Evolutionary conservation across 2,329 filamentous ascomycete species (phyloP).

Genomic region (Cercospora zeae-maydis): DNA sequence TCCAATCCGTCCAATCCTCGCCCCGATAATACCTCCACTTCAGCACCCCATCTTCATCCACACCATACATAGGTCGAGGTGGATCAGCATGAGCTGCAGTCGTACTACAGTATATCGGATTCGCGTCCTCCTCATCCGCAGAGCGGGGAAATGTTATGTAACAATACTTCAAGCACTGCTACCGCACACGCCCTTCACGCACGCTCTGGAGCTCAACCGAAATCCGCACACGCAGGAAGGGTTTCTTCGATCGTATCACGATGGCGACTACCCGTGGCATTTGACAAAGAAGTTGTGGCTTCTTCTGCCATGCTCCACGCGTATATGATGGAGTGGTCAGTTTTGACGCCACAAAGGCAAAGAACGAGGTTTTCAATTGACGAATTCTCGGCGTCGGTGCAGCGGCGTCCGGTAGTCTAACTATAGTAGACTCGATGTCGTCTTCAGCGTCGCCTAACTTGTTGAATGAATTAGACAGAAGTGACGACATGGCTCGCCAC

Average conservation of each 20-base stretch:
- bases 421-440: no score
- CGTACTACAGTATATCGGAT: conserved; percentile 3
- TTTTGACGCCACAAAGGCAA: conserved; percentile 37
- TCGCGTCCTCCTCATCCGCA: neutral
- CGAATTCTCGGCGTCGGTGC: no score
- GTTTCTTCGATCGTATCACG: neutral
- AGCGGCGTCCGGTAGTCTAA: no score
- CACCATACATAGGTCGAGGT: neutral
- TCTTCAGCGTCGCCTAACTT: no score
- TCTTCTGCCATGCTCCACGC: conserved; percentile 46
- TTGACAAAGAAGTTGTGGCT: conserved; percentile 43
- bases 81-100: neutral
- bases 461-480: no score
- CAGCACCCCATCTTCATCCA: neutral
- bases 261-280: conserved; percentile 40
- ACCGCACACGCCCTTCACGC: neutral
- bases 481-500: no score
- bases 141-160: neutral
- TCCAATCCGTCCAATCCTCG: neutral
- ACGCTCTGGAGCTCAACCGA: neutral
- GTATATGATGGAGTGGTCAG: conserved; percentile 49
- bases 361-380: conserved; percentile 50
- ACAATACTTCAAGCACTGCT: neutral
- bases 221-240: neutral
- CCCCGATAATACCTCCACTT: neutral